Evolutionary conservation across 108 stramenopile genomes (phyloP).

Genomic region (Skeletonema menzelii): DNA sequence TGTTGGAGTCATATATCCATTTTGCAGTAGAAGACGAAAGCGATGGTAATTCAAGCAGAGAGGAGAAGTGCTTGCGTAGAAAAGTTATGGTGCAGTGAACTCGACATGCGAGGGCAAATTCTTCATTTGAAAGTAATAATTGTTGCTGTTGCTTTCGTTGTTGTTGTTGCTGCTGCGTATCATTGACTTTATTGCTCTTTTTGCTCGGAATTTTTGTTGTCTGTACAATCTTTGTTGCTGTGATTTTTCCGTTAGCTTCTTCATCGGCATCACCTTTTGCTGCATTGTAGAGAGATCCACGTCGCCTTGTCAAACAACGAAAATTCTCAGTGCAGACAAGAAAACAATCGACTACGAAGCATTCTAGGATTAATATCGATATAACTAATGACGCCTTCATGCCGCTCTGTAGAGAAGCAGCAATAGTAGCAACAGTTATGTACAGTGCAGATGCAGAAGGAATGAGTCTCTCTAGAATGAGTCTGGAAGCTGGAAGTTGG

Average conservation of each 20-base stretch:
- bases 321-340: background rate
- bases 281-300: background rate
- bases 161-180: background rate
- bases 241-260: background rate
- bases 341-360: background rate
- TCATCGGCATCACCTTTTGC: background rate
- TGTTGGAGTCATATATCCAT: slow-evolving; percentile 22
- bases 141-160: background rate
- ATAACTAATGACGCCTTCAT: background rate
- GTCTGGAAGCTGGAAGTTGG: no score
- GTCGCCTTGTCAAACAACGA: background rate
- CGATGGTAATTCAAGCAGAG: slow-evolving; percentile 20
- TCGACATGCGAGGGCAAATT: slow-evolving; percentile 15
- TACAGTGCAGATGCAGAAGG: no score
- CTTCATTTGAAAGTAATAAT: slow-evolving; percentile 1
- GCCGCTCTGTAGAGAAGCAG: no score
- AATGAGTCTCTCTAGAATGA: no score
- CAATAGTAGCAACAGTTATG: no score
- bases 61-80: slow-evolving; percentile 29
- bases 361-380: background rate
- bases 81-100: slow-evolving; percentile 33
- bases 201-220: background rate
- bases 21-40: background rate
- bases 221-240: background rate
- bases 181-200: background rate